Evolutionary conservation across 208 protist species (phyloP), one percentile per base, ranked within the genome.

Genomic region (Herpetomonas samuelpessoai): DNA sequence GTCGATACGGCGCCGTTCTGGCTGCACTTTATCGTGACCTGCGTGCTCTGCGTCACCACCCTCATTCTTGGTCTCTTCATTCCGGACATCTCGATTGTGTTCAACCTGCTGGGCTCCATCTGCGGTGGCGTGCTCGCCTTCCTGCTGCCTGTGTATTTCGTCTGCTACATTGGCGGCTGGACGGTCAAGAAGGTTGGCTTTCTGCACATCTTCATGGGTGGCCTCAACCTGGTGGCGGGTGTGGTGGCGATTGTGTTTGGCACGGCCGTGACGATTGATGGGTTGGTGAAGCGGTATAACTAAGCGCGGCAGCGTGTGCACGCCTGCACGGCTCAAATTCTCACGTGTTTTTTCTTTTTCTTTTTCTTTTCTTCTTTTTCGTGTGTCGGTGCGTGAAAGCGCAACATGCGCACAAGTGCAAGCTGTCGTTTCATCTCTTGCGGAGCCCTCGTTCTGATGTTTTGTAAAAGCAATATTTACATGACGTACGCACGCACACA

Each of bases 41-140:
- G 75, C 18, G 46, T 54, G 22, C 48, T 74, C 45, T 56, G 65
- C 51, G 27, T 68, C 7, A 47, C 50, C 18, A 62, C 78, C 26
- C 74, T 88, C 2, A 29, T 87, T 22, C 41, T 74, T 2, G 86
- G 80, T 12, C 29, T 93, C 22, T 80, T 88, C 38, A 66, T 91
- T 46, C 82, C 82, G 2, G 69, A 82, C 50, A 70, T 93, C 52
- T 79, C 70, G 48, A 75, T 86, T 44, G 83, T 87, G 18, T 85
- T 91, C 68, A 71, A 75, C 18, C 54, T 93, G 30, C 49, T 86
- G 22, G 82, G 86, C n/a, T 69, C 67, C 38, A 48, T 90, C 18
- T 83, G 67, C 54, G 81, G 76, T 10, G 78, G 78, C 4, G 57
- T 81, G 14, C 38, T 90, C 19, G 81, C 71, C 28, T 91, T 93